These are phyloP conservation scores for Cichorium intybus DNA, from an alignment of 140 eudicot genomes.

Conservation along the genomic window DNA sequence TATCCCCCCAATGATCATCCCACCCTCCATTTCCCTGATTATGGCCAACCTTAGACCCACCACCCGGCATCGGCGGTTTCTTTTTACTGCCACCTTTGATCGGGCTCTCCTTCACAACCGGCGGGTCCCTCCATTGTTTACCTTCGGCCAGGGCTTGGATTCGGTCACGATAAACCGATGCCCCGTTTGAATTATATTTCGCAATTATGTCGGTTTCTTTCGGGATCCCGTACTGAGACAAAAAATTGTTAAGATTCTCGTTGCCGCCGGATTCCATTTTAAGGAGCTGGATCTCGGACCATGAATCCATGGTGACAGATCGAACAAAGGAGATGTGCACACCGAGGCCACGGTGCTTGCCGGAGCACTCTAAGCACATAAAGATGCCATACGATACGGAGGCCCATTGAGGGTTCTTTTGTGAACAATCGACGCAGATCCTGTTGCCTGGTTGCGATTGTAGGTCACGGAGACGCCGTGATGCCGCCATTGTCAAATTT, in stretches of 20 bases:
- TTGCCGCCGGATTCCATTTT: slow-evolving; percentile 89
- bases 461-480: slow-evolving; percentile 83
- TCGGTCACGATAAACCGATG: slow-evolving; percentile 65
- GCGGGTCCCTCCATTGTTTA: slow-evolving; percentile 71
- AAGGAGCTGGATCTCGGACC: slow-evolving; percentile 87
- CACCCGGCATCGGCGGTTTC: slow-evolving; percentile 37
- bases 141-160: slow-evolving; percentile 74
- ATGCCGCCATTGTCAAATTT: slow-evolving; percentile 45
- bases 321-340: slow-evolving; percentile 89
- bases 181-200: slow-evolving; percentile 72
- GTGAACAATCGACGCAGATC: slow-evolving; percentile 87
- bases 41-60: background rate
- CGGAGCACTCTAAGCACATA: slow-evolving; percentile 93
- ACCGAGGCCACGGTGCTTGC: slow-evolving; percentile 95
- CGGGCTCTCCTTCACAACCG: slow-evolving; percentile 57
- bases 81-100: slow-evolving; percentile 1
- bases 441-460: slow-evolving; percentile 75
- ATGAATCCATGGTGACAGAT: slow-evolving; percentile 93
- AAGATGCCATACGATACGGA: slow-evolving; percentile 84
- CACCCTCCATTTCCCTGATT: slow-evolving; percentile 41
- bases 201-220: slow-evolving; percentile 67
- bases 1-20: slow-evolving; percentile 63
- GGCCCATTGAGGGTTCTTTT: slow-evolving; percentile 95
- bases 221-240: slow-evolving; percentile 48
- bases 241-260: slow-evolving; percentile 49